A percentile compares a stretch with the other conserved stretches of the same genome.
These are phyloP conservation scores for Microcyclospora pomicola DNA, from an alignment of 2,329 filamentous ascomycete genomes.

Conservation along the genomic window DNA sequence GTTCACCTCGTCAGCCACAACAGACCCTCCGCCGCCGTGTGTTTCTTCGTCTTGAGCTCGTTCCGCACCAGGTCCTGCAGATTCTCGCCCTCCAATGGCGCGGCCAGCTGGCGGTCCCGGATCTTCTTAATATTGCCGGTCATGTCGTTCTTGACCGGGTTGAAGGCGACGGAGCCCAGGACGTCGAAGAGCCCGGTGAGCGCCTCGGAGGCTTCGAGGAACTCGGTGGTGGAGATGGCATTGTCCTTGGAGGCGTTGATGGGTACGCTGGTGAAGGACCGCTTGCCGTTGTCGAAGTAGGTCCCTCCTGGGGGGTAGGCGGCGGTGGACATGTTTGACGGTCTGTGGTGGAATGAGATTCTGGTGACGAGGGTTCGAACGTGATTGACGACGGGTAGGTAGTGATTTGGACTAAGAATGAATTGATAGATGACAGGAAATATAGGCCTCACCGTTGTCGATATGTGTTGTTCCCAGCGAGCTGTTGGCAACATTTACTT, in stretches of 20 bases:
- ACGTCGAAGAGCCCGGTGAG: constrained; percentile 70
- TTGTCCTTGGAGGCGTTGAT: constrained; percentile 60
- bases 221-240: constrained; percentile 69
- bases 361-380: background rate
- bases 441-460: no score
- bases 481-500: no score
- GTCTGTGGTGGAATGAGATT: background rate
- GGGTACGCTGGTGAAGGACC: constrained; percentile 72
- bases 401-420: no score
- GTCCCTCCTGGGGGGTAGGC: constrained; percentile 50
- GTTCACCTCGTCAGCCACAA: constrained; percentile 86
- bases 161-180: constrained; percentile 60
- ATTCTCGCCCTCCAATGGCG: constrained; percentile 65
- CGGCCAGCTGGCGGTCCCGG: constrained; percentile 63
- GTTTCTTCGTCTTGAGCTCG: constrained; percentile 81
- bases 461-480: no score
- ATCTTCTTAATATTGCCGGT: constrained; percentile 93
- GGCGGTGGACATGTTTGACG: constrained; percentile 8
- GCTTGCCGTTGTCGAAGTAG: constrained; percentile 73
- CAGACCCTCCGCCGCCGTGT: constrained; percentile 75
- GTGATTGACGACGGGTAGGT: no score
- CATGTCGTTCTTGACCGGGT: constrained; percentile 83
- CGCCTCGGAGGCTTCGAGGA: constrained; percentile 81
- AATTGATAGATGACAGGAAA: no score
- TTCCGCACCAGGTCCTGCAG: constrained; percentile 75